phyloP scores from a whole-genome alignment of 2,329 filamentous ascomycete species.

The Scytalidium lignicola region DNA sequence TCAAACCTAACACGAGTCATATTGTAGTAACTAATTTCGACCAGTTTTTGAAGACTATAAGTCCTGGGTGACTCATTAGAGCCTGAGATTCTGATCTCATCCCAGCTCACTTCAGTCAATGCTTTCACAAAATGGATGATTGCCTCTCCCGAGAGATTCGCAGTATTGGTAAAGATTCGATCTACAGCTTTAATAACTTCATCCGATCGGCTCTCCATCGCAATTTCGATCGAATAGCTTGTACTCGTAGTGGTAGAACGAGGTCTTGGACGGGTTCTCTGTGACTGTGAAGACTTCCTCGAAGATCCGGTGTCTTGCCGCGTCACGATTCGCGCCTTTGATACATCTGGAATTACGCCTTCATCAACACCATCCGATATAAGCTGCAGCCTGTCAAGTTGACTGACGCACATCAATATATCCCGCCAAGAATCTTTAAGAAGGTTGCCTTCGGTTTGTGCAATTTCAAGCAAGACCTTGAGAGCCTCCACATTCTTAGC shows the following conservation, averaged over 20 bases:
- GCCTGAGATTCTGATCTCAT: slow-evolving; percentile 96
- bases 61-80: slow-evolving; percentile 93
- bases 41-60: slow-evolving; percentile 95
- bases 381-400: slow-evolving; percentile 90
- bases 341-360: slow-evolving; percentile 85
- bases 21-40: slow-evolving; percentile 99
- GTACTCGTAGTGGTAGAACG: slow-evolving; percentile 41
- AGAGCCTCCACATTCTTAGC: slow-evolving; percentile 95
- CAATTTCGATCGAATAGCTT: slow-evolving; percentile 70
- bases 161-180: slow-evolving; percentile 93
- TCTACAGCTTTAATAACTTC: slow-evolving; percentile 92
- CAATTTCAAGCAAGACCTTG: slow-evolving; percentile 85
- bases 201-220: slow-evolving; percentile 84
- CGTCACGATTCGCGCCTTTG: slow-evolving; percentile 67
- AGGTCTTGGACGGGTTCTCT: slow-evolving; percentile 44
- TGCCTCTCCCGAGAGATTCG: slow-evolving; percentile 85
- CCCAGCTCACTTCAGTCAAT: slow-evolving; percentile 94
- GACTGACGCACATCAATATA: slow-evolving; percentile 89
- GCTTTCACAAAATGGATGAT: slow-evolving; percentile 94
- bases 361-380: slow-evolving; percentile 95
- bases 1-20: slow-evolving; percentile 98
- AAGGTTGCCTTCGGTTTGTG: slow-evolving; percentile 85
- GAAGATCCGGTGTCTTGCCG: slow-evolving; percentile 50
- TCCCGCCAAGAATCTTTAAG: slow-evolving; percentile 92
- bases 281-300: slow-evolving; percentile 59